Conservation (phyloP, 352 stramenopile genomes). For the Phytopythium oedochilum region DNA sequence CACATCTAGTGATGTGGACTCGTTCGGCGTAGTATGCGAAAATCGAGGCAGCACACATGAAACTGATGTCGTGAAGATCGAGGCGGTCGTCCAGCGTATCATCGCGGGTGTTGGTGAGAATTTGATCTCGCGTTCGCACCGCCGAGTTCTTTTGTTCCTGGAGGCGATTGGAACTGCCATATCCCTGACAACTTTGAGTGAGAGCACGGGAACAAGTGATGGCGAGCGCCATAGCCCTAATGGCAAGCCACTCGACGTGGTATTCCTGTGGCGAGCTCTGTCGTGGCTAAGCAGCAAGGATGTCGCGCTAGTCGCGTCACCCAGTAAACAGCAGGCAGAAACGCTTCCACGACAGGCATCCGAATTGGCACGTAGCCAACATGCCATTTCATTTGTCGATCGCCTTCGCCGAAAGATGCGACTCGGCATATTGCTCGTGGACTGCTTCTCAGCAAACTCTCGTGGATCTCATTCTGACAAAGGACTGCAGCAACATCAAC, state of each 20-base stretch:
- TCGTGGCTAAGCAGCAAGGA: background rate
- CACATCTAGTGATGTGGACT: background rate
- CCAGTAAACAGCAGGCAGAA: background rate
- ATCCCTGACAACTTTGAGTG: background rate
- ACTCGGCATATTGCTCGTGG: background rate
- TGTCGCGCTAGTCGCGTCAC: background rate
- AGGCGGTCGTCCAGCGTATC: constrained; percentile 2
- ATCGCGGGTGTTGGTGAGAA: background rate
- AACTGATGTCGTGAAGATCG: background rate
- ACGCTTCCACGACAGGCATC: background rate
- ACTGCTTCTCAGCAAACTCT: background rate
- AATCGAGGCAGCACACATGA: background rate
- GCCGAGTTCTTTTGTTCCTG: constrained; percentile 20
- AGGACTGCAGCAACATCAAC: background rate
- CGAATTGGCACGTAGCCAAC: background rate
- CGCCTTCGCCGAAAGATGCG: constrained; percentile 1
- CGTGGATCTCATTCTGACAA: background rate
- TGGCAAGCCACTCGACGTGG: background rate
- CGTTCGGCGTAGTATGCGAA: background rate
- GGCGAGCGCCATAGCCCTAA: background rate
- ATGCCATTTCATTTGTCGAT: background rate
- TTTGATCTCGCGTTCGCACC: constrained; percentile 24
- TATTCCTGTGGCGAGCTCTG: background rate
- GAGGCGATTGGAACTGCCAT: background rate
- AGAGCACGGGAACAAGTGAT: background rate